Conservation (phyloP, 768 basidiomycete species). For the Albatrellus ellisii region DNA sequence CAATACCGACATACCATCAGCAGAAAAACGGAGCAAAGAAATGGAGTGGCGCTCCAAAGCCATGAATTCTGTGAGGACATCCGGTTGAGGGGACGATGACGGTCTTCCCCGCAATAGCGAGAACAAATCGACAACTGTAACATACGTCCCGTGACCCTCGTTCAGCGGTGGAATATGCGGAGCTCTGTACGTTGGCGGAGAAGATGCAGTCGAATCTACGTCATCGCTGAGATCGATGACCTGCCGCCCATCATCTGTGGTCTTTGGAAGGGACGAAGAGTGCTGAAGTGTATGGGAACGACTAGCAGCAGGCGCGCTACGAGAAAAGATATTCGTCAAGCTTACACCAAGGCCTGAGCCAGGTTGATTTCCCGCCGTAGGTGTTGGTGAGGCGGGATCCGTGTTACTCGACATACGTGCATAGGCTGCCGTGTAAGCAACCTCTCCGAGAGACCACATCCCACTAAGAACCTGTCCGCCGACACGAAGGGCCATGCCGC, state of each 20-base stretch:
- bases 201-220: not conserved
- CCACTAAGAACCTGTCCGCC: slow-evolving; percentile 52
- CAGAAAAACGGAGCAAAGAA: slow-evolving; percentile 33
- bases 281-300: slow-evolving; percentile 1
- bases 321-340: slow-evolving; percentile 20
- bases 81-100: slow-evolving; percentile 16
- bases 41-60: slow-evolving; percentile 35
- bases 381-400: not conserved
- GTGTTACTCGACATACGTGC: slow-evolving; percentile 10
- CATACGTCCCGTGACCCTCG: slow-evolving; percentile 17
- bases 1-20: slow-evolving; percentile 38
- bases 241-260: slow-evolving; percentile 7
- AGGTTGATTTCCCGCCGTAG: not conserved
- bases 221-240: not conserved
- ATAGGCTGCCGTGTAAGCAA: slow-evolving; percentile 38
- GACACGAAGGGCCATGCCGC: slow-evolving; percentile 41
- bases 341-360: not conserved
- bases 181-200: slow-evolving; percentile 6
- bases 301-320: slow-evolving; percentile 21
- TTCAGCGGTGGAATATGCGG: slow-evolving; percentile 10
- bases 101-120: slow-evolving; percentile 17
- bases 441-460: slow-evolving; percentile 48
- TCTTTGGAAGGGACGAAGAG: not conserved
- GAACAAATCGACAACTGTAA: slow-evolving; percentile 44
- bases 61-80: slow-evolving; percentile 33